A percentile compares a stretch with the other conserved stretches of the same genome.
Evolutionary conservation across 108 stramenopile species (phyloP).

Genomic region (Fistulifera pelliculosa): DNA sequence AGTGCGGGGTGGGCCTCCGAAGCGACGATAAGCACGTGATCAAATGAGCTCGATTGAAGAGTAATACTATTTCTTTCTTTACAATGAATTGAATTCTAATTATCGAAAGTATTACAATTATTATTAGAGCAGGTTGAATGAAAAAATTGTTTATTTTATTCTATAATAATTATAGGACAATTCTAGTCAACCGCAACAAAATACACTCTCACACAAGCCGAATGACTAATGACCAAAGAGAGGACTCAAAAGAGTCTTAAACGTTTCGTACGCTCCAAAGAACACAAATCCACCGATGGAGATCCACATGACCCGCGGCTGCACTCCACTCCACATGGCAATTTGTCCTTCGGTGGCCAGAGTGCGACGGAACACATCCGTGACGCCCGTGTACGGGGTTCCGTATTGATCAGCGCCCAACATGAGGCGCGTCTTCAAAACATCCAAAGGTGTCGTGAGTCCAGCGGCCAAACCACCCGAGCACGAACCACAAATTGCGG

Average conservation of each 20-base stretch:
- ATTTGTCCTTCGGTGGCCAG: constrained; percentile 31
- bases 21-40: constrained; percentile 64
- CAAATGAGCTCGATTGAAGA: background rate
- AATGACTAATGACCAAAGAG: background rate
- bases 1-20: constrained; percentile 59
- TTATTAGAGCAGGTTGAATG: no score
- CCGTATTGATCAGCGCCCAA: constrained; percentile 71
- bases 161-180: no score
- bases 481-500: constrained; percentile 74
- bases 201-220: background rate
- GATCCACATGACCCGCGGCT: constrained; percentile 96
- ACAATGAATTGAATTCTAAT: no score
- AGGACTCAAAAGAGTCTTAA: background rate
- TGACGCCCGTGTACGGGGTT: constrained; percentile 43
- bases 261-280: constrained; percentile 93
- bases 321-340: constrained; percentile 77
- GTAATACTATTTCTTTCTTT: no score
- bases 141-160: no score
- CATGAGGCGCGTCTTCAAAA: constrained; percentile 84
- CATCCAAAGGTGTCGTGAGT: constrained; percentile 87
- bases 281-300: constrained; percentile 98
- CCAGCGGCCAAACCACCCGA: constrained; percentile 78
- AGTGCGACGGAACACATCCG: constrained; percentile 51
- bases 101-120: no score
- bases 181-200: no score